These are phyloP conservation scores for Hymenoscyphus albidus DNA, from an alignment of 2,329 filamentous ascomycete species.

Conservation along the genomic window DNA sequence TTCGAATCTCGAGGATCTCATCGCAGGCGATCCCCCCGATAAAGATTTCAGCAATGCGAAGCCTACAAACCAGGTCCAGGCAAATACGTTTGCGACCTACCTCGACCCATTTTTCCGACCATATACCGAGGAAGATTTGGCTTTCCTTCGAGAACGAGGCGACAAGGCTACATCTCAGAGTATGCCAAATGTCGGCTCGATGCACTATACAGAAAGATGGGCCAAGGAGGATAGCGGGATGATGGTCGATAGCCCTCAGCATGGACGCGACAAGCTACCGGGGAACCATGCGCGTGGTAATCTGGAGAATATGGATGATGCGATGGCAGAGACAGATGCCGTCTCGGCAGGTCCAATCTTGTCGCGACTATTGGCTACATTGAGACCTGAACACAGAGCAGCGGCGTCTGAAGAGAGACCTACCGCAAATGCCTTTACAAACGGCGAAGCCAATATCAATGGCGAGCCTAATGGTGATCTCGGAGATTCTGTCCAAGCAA, in stretches of 20 bases:
- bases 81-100: slow-evolving; percentile 87
- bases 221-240: slow-evolving; percentile 82
- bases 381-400: slow-evolving; percentile 70
- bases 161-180: slow-evolving; percentile 80
- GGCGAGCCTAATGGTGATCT: slow-evolving; percentile 41
- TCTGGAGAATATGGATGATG: slow-evolving; percentile 83
- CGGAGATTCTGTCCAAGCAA: slow-evolving; percentile 25
- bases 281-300: slow-evolving; percentile 79
- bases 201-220: slow-evolving; percentile 87
- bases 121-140: slow-evolving; percentile 88
- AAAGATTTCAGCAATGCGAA: slow-evolving; percentile 95
- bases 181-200: slow-evolving; percentile 79
- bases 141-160: slow-evolving; percentile 85
- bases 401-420: slow-evolving; percentile 55
- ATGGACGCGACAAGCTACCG: slow-evolving; percentile 62
- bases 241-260: slow-evolving; percentile 63
- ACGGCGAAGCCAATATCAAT: slow-evolving; percentile 44
- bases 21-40: slow-evolving; percentile 85
- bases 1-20: slow-evolving; percentile 76
- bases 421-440: slow-evolving; percentile 48
- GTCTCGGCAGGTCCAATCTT: slow-evolving; percentile 85
- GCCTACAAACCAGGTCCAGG: slow-evolving; percentile 89
- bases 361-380: slow-evolving; percentile 71
- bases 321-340: slow-evolving; percentile 81
- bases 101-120: slow-evolving; percentile 88